Evolutionary conservation across 768 basidiomycete species (phyloP).

Genomic region (Xerocomus brunneocitrinus): DNA sequence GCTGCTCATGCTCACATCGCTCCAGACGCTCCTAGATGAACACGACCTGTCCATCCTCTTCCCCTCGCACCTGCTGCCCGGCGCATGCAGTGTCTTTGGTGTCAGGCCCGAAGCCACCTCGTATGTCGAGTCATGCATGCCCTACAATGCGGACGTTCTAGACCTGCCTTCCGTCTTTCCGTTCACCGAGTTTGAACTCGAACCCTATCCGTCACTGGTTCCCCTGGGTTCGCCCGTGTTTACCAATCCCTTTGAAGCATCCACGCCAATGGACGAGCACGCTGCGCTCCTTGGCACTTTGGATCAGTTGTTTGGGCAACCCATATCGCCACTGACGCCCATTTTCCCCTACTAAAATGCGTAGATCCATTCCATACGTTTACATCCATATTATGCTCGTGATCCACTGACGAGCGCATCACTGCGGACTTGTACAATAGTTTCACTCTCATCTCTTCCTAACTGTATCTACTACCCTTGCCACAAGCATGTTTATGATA

Average conservation of each 20-base stretch:
- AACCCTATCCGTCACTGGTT: slow-evolving; percentile 4
- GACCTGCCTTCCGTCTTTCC: slow-evolving; percentile 5
- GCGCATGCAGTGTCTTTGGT: slow-evolving; percentile 21
- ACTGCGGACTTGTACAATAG: slow-evolving; percentile 2
- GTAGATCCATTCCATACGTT: slow-evolving; percentile 6
- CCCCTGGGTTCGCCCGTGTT: slow-evolving; percentile 29
- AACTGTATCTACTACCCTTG: slow-evolving; percentile 19
- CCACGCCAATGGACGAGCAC: neutral
- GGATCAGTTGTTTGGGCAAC: slow-evolving; percentile 31
- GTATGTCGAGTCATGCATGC: slow-evolving; percentile 26
- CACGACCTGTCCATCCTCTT: slow-evolving; percentile 2
- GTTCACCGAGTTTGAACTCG: slow-evolving; percentile 9
- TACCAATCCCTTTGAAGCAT: slow-evolving; percentile 26
- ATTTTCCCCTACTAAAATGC: slow-evolving; percentile 8
- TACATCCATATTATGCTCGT: neutral
- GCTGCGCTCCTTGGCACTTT: slow-evolving; percentile 17
- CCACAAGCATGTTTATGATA: slow-evolving; percentile 1
- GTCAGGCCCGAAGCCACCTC: slow-evolving; percentile 28
- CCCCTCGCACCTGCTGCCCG: slow-evolving; percentile 23
- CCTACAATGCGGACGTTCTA: slow-evolving; percentile 7
- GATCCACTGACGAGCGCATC: neutral
- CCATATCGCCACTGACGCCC: slow-evolving; percentile 23
- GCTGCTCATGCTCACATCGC: slow-evolving; percentile 7
- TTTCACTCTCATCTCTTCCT: slow-evolving; percentile 1
- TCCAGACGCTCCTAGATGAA: slow-evolving; percentile 3